These are phyloP conservation scores for Kalmanozyma brasiliensis DNA, from an alignment of 1,284 basidiomycete species.

Conservation along the genomic window DNA sequence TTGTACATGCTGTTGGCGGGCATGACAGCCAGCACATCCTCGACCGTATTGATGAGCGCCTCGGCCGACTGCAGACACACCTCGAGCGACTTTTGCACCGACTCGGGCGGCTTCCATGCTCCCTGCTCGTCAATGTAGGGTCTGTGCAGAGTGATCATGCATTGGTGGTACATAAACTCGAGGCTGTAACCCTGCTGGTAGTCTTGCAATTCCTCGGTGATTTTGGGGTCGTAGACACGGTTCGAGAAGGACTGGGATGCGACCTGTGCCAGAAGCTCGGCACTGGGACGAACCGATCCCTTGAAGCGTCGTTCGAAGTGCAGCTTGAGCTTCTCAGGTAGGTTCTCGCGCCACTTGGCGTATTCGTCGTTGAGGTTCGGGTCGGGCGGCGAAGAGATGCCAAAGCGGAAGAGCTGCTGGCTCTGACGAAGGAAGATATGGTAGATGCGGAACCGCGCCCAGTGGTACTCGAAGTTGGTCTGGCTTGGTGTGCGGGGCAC, in stretches of 20 bases:
- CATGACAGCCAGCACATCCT: constrained; percentile 38
- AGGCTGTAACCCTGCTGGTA: constrained; percentile 53
- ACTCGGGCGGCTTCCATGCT: constrained; percentile 50
- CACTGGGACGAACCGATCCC: constrained; percentile 36
- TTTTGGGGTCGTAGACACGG: constrained; percentile 36
- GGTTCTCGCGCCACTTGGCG: constrained; percentile 47
- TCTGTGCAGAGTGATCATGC: constrained; percentile 53
- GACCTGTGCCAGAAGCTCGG: constrained; percentile 30
- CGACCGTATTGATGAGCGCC: constrained; percentile 50
- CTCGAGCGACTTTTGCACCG: constrained; percentile 53
- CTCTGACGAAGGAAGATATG: constrained; percentile 51
- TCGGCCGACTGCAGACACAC: constrained; percentile 51
- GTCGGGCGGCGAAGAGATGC: constrained; percentile 46
- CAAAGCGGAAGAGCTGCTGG: constrained; percentile 53
- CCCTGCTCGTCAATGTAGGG: constrained; percentile 58
- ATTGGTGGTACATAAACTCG: constrained; percentile 53
- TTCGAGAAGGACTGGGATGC: constrained; percentile 27
- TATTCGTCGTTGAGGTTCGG: constrained; percentile 46
- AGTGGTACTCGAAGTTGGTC: constrained; percentile 53
- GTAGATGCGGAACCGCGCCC: constrained; percentile 50
- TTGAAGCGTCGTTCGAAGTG: constrained; percentile 43
- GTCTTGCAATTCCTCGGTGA: constrained; percentile 43
- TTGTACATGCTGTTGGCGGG: constrained; percentile 51
- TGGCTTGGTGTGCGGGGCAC: constrained; percentile 37
- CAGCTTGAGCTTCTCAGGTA: constrained; percentile 42